phyloP scores from a whole-genome alignment of 768 basidiomycete genomes.

The Austroboletus eburneus region DNA sequence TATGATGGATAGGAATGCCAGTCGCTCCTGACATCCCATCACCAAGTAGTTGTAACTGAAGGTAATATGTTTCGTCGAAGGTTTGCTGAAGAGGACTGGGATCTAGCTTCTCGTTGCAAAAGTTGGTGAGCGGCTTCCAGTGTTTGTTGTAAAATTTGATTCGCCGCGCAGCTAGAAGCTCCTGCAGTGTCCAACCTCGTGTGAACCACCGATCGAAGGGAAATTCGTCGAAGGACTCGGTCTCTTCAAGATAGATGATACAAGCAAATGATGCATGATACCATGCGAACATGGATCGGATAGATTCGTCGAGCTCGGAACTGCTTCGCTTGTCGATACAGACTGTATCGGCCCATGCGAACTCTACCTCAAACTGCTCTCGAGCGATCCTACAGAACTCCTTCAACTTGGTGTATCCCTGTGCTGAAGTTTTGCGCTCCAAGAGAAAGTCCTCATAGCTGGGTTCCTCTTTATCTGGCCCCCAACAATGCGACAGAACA shows the following conservation, averaged over 20 bases:
- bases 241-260: conserved; percentile 5
- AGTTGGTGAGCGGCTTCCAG: not conserved
- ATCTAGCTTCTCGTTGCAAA: not conserved
- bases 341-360: conserved; percentile 10
- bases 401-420: not conserved
- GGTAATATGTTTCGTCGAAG: too few relatives aligned
- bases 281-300: conserved; percentile 19
- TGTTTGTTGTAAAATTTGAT: not conserved
- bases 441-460: not conserved
- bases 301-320: conserved; percentile 16
- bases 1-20: not conserved
- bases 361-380: not conserved
- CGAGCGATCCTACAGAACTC: not conserved
- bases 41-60: not conserved
- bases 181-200: not conserved
- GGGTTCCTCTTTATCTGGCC: not conserved
- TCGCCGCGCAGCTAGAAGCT: not conserved
- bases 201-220: not conserved
- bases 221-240: not conserved
- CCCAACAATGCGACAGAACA: not conserved
- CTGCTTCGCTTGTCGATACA: conserved; percentile 20
- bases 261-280: conserved; percentile 12
- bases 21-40: not conserved
- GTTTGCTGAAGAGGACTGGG: not conserved
- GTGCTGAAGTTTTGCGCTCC: not conserved